A percentile compares a stretch with the other conserved stretches of the same genome.
Conservation (phyloP, 1,139 yeast species). For the Kodamaea arcana region DNA sequence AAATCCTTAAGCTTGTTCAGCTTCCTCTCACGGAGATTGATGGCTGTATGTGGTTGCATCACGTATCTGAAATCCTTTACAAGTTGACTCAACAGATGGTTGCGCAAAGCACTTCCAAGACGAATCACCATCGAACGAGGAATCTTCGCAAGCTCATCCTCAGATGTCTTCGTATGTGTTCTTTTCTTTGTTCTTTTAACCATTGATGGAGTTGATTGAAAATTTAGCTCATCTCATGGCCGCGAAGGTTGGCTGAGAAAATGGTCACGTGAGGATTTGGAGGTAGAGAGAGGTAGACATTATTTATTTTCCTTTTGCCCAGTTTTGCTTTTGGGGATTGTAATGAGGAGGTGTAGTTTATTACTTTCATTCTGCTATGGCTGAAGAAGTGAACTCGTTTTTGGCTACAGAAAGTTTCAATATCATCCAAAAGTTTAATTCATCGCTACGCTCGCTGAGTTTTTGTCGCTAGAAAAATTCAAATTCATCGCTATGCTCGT, state of each 20-base stretch:
- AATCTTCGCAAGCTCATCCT: conserved; percentile 66
- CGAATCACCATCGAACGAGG: conserved; percentile 94
- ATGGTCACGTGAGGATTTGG: background rate
- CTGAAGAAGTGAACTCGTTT: too few species aligned
- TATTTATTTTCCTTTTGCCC: too few species aligned
- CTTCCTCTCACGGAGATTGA: conserved; percentile 79
- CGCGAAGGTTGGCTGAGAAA: background rate
- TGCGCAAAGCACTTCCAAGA: conserved; percentile 73
- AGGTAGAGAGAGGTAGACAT: conserved; percentile 1
- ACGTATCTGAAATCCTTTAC: conserved; percentile 83
- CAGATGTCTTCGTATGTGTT: conserved; percentile 69
- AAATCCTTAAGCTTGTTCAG: conserved; percentile 85
- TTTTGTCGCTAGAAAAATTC: too few species aligned
- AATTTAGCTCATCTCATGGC: conserved; percentile 1
- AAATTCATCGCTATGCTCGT: too few species aligned
- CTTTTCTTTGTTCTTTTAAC: conserved; percentile 62
- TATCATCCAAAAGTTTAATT: too few species aligned
- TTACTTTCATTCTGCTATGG: too few species aligned
- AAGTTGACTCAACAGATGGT: conserved; percentile 77
- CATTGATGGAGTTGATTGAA: conserved; percentile 17
- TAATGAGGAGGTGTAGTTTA: too few species aligned
- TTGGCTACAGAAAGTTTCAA: too few species aligned
- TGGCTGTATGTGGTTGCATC: conserved; percentile 97
- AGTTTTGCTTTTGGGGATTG: too few species aligned
- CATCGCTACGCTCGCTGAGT: too few species aligned